phyloP scores from a whole-genome alignment of 1,284 basidiomycete species.

The Trametes pubescens region DNA sequence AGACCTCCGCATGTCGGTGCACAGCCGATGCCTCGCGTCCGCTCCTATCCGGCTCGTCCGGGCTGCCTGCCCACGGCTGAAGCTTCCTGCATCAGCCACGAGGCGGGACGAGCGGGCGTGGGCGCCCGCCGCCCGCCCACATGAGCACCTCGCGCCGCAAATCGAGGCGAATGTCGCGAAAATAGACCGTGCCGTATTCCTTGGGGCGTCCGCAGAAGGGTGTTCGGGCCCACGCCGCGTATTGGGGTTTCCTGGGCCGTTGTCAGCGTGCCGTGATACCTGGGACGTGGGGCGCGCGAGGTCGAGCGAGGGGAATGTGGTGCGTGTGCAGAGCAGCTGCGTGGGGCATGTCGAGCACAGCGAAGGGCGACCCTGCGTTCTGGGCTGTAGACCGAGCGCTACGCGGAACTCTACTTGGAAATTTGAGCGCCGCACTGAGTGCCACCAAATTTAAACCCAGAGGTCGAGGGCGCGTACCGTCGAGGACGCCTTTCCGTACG shows the following conservation, averaged over 20 bases:
- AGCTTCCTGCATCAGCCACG: constrained; percentile 31
- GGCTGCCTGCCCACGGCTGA: constrained; percentile 13
- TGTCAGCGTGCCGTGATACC: background rate
- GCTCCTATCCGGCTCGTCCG: constrained; percentile 9
- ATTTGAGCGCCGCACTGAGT: constrained; percentile 20
- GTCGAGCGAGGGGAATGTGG: background rate
- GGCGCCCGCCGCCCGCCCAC: constrained; percentile 15
- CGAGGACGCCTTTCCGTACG: constrained; percentile 5
- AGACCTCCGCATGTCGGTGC: constrained; percentile 1
- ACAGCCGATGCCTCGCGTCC: constrained; percentile 10
- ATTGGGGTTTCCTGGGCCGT: background rate
- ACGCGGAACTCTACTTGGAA: background rate
- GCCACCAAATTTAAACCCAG: background rate
- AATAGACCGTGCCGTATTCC: constrained; percentile 12
- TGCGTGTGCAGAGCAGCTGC: constrained; percentile 7
- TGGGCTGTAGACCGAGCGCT: background rate
- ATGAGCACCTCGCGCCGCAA: constrained; percentile 22
- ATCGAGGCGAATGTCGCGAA: constrained; percentile 1
- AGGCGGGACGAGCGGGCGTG: constrained; percentile 24
- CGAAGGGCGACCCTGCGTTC: constrained; percentile 21
- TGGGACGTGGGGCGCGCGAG: background rate
- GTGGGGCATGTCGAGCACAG: constrained; percentile 12
- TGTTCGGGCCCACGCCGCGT: constrained; percentile 1
- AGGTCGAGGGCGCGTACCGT: constrained; percentile 11
- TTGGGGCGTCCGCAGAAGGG: constrained; percentile 2